These are phyloP conservation scores for Eimeria necatrix DNA, from an alignment of 169 alveolate genomes.

Conservation along the genomic window DNA sequence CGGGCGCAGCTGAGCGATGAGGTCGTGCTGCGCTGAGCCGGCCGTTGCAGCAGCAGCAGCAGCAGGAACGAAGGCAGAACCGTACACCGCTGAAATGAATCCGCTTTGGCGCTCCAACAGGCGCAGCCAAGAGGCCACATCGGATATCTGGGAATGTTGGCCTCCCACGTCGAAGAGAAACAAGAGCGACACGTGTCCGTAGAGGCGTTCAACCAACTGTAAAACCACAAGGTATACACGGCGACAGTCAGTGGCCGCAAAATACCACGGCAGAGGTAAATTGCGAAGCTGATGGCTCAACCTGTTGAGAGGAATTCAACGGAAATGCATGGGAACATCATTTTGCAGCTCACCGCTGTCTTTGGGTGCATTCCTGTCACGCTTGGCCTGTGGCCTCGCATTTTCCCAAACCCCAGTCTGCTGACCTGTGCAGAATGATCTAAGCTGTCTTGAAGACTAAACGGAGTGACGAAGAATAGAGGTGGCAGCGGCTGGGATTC, in stretches of 20 bases:
- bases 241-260: too few relatives aligned
- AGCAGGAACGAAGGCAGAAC: constrained; percentile 11
- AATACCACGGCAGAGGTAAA: too few relatives aligned
- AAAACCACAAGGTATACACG: neutral
- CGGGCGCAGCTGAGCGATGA: constrained; percentile 27
- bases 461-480: constrained; percentile 70
- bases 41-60: constrained; percentile 38
- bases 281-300: too few relatives aligned
- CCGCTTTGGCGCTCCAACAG: constrained; percentile 68
- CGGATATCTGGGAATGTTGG: constrained; percentile 65
- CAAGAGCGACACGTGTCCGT: constrained; percentile 72
- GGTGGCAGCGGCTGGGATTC: constrained; percentile 60
- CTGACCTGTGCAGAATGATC: neutral
- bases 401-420: neutral
- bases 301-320: neutral
- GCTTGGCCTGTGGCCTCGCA: neutral
- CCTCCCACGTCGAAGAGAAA: constrained; percentile 70
- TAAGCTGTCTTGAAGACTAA: neutral
- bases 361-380: constrained; percentile 13
- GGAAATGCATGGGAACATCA: neutral
- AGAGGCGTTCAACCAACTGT: constrained; percentile 76
- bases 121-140: constrained; percentile 63
- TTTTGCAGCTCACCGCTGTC: constrained; percentile 50
- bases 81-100: constrained; percentile 64
- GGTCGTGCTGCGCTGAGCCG: constrained; percentile 9